Base-by-base conservation (phyloP, 345 rosid species). In the Xanthoceras sorbifolium region DNA sequence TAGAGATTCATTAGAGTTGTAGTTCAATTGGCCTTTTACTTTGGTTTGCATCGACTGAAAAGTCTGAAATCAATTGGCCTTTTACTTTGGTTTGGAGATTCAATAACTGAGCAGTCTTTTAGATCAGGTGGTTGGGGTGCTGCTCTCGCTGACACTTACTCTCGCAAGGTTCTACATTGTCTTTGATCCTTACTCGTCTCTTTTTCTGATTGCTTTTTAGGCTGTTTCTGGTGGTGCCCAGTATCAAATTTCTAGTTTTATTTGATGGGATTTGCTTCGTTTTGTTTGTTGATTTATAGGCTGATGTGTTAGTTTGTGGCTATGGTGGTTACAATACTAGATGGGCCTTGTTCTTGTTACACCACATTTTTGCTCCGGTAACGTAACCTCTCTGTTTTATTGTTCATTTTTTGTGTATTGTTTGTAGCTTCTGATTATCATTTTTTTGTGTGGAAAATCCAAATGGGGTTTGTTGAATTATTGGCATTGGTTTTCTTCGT, bases 1-100 rank as follows among this genome's bases (percentile, higher is more conserved):
- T 20, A 32, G 32, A 3, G 44, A 10, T 44, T 34, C 32, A 48
- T 40, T 22, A 12, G 54, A 12, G 42, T 67, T 67, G 9, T 23
- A 10, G 6, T 67, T 40, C 10, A 38, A 12, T 66, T 66, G 50
- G 25, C 29, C 28, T 66, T 66, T 17, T n/a, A 17, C 3, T 38
- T 9, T 38, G 28, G 29, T 23, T 48, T n/a, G 22, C 54, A 23
- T 38, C 32, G 5, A 14, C 20, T 50, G 55, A 50, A 50, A 40
- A 23, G 55, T 17, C 2, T 4, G n/a, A 67, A 40, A 26, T 32
- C 12, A 34, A n/a, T n/a, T n/a, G n/a, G n/a, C n/a, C n/a, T n/a
- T n/a, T n/a, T n/a, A n/a, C n/a, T n/a, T n/a, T n/a, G n/a, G n/a
- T 93, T 93, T 86, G 99, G 99, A 46, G 99, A 95, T 73, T 95